Evolutionary conservation across 2,329 filamentous ascomycete genomes (phyloP).

Genomic region (Shiraia bambusicola): DNA sequence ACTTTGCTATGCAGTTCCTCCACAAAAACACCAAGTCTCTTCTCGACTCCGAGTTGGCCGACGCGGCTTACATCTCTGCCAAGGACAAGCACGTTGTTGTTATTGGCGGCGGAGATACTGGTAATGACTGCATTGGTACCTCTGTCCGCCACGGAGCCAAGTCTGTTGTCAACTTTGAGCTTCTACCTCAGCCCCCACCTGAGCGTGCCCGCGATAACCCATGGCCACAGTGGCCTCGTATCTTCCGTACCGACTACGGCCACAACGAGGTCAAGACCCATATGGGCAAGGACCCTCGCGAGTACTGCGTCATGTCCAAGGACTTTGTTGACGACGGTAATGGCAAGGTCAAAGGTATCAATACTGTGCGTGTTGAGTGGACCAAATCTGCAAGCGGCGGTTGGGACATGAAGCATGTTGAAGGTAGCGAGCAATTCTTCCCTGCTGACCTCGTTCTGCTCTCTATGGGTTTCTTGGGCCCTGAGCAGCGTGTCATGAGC

Average conservation of each 20-base stretch:
- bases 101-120: conserved; percentile 96
- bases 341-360: conserved; percentile 92
- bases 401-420: conserved; percentile 98
- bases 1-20: conserved; percentile 96
- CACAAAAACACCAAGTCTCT: conserved; percentile 98
- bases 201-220: conserved; percentile 93
- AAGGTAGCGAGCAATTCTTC: conserved; percentile 93
- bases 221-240: conserved; percentile 97
- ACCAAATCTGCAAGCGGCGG: conserved; percentile 84
- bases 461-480: conserved; percentile 96
- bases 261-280: conserved; percentile 95
- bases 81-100: conserved; percentile 96
- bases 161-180: conserved; percentile 94
- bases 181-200: conserved; percentile 86
- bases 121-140: conserved; percentile 97
- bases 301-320: conserved; percentile 98
- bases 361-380: conserved; percentile 94
- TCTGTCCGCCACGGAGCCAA: conserved; percentile 94
- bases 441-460: conserved; percentile 90
- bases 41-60: conserved; percentile 82
- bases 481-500: conserved; percentile 83
- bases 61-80: conserved; percentile 86
- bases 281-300: conserved; percentile 92
- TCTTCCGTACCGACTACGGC: conserved; percentile 98
- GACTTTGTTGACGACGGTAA: conserved; percentile 88